phyloP scores from a whole-genome alignment of 2,329 filamentous ascomycete species.

The Gaeumannomyces sp. region DNA sequence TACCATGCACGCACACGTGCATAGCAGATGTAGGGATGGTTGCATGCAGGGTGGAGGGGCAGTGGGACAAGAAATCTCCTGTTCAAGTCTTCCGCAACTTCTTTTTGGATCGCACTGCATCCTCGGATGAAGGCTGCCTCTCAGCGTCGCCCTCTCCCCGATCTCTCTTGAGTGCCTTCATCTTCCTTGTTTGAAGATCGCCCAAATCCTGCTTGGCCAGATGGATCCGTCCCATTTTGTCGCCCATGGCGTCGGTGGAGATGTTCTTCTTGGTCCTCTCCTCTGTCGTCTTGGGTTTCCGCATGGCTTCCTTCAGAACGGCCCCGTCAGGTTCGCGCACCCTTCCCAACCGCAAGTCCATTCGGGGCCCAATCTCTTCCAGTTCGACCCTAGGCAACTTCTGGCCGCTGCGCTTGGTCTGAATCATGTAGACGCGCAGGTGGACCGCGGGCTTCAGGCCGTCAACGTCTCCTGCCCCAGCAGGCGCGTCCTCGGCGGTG shows the following conservation, averaged over 20 bases:
- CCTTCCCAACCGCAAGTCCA: slow-evolving; percentile 85
- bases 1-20: neutral
- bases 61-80: too few species aligned
- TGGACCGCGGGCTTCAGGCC: slow-evolving; percentile 51
- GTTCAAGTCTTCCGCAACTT: neutral
- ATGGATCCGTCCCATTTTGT: slow-evolving; percentile 93
- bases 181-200: slow-evolving; percentile 91
- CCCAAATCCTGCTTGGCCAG: slow-evolving; percentile 82
- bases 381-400: slow-evolving; percentile 85
- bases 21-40: neutral
- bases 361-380: slow-evolving; percentile 89
- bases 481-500: slow-evolving; percentile 58
- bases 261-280: slow-evolving; percentile 95
- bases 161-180: slow-evolving; percentile 93
- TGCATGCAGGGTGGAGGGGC: neutral
- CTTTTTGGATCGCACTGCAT: neutral
- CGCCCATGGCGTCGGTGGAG: slow-evolving; percentile 81
- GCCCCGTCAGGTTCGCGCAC: slow-evolving; percentile 70
- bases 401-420: slow-evolving; percentile 80
- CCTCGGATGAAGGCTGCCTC: neutral
- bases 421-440: slow-evolving; percentile 77
- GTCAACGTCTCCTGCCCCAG: slow-evolving; percentile 23
- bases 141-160: slow-evolving; percentile 49
- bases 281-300: slow-evolving; percentile 69
- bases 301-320: slow-evolving; percentile 84